phyloP scores from a whole-genome alignment of 2,329 filamentous ascomycete species.

The Calonectria leucothoes region DNA sequence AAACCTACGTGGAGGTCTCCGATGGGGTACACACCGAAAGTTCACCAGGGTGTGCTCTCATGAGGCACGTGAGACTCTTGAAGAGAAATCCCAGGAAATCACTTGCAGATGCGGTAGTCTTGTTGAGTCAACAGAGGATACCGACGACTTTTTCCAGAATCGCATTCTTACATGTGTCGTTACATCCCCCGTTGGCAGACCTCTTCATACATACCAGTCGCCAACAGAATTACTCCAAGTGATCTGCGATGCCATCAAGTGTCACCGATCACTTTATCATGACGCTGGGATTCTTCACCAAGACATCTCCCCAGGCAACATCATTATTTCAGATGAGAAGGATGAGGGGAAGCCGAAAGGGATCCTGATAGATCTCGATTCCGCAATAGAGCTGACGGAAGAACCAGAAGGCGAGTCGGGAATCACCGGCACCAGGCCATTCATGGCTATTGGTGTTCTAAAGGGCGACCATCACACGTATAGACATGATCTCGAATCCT shows the following conservation, averaged over 20 bases:
- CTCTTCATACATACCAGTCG: constrained; percentile 30
- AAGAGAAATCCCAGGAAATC: constrained; percentile 11
- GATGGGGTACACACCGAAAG: constrained; percentile 26
- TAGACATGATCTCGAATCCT: constrained; percentile 43
- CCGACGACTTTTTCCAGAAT: constrained; percentile 27
- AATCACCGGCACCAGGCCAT: constrained; percentile 35
- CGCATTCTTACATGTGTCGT: constrained; percentile 32
- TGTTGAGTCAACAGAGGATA: constrained; percentile 22
- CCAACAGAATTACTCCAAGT: constrained; percentile 27
- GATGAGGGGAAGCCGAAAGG: constrained; percentile 35
- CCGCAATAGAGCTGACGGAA: constrained; percentile 14
- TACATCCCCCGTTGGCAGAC: constrained; percentile 34
- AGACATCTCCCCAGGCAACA: constrained; percentile 30
- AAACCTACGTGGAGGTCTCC: constrained; percentile 26
- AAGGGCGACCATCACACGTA: constrained; percentile 26
- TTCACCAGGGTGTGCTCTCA: constrained; percentile 10
- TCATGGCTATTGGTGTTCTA: constrained; percentile 41
- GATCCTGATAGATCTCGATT: constrained; percentile 36
- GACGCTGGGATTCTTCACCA: background rate
- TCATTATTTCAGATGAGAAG: constrained; percentile 10
- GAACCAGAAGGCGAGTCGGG: constrained; percentile 35
- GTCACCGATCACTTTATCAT: constrained; percentile 26
- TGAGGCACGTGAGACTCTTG: constrained; percentile 6
- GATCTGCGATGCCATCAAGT: constrained; percentile 34
- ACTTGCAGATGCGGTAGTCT: constrained; percentile 14